These are phyloP conservation scores for Eremothecium coryli DNA, from an alignment of 1,139 yeast genomes.

Conservation along the genomic window DNA sequence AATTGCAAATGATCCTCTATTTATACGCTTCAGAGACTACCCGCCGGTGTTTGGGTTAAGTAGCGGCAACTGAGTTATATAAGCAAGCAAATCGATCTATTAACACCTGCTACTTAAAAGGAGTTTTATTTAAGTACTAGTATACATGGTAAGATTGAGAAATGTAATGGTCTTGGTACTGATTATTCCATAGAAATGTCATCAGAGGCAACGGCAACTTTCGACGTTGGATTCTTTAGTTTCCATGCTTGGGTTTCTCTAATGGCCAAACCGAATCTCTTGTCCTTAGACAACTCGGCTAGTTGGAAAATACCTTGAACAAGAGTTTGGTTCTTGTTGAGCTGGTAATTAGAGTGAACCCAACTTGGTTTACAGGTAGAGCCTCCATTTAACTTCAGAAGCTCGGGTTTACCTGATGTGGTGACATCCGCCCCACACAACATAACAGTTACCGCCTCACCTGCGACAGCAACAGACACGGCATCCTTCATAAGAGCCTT, in stretches of 20 bases:
- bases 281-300: constrained; percentile 50
- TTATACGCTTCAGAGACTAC: no score
- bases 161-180: no score
- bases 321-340: constrained; percentile 36
- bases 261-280: constrained; percentile 56
- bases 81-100: no score
- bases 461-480: constrained; percentile 47
- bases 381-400: constrained; percentile 77
- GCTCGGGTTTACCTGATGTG: constrained; percentile 43
- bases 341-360: constrained; percentile 67
- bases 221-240: constrained; percentile 16
- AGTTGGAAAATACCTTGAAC: constrained; percentile 46
- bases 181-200: constrained; percentile 30
- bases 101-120: no score
- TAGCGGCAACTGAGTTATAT: no score
- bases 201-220: constrained; percentile 30
- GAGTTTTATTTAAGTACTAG: no score
- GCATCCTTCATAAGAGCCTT: constrained; percentile 53
- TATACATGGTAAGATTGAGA: neutral
- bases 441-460: constrained; percentile 69
- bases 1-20: no score
- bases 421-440: constrained; percentile 39
- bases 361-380: constrained; percentile 63
- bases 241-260: constrained; percentile 55
- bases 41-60: no score